Conservation (phyloP, 352 stramenopile species). For the Saprolegnia diclina region DNA sequence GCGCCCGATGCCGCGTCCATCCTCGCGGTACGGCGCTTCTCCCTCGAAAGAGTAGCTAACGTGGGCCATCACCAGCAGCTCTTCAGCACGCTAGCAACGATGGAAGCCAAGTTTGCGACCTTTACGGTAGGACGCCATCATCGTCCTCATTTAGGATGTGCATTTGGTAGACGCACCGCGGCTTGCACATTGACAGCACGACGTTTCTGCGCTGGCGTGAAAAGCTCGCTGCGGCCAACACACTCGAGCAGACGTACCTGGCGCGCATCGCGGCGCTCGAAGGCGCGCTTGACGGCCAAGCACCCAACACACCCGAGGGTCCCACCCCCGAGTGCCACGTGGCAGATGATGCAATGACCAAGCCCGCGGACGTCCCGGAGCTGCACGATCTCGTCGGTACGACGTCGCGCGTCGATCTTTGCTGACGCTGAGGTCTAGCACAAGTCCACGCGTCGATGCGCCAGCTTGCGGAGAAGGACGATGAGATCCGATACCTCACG, state of each 20-base stretch:
- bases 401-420: not conserved
- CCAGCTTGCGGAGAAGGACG: not conserved
- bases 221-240: constrained; percentile 11
- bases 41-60: not conserved
- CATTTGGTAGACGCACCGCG: not conserved
- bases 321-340: not conserved
- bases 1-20: not conserved
- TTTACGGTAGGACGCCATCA: not conserved
- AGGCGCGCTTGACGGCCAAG: not conserved
- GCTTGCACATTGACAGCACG: constrained; percentile 18
- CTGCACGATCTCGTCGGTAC: not conserved
- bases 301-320: not conserved
- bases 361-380: not conserved
- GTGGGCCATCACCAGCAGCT: not conserved
- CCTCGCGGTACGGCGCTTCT: not conserved
- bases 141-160: not conserved
- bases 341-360: not conserved
- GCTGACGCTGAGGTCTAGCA: not conserved
- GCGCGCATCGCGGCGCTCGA: not conserved
- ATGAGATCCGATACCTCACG: not conserved
- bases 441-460: not conserved
- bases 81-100: not conserved
- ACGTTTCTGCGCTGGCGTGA: constrained; percentile 7
- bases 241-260: constrained; percentile 2
- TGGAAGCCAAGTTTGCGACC: constrained; percentile 7